These are phyloP conservation scores for Sphenostylis stenocarpa DNA, from an alignment of 306 rosid genomes.

Conservation along the genomic window DNA sequence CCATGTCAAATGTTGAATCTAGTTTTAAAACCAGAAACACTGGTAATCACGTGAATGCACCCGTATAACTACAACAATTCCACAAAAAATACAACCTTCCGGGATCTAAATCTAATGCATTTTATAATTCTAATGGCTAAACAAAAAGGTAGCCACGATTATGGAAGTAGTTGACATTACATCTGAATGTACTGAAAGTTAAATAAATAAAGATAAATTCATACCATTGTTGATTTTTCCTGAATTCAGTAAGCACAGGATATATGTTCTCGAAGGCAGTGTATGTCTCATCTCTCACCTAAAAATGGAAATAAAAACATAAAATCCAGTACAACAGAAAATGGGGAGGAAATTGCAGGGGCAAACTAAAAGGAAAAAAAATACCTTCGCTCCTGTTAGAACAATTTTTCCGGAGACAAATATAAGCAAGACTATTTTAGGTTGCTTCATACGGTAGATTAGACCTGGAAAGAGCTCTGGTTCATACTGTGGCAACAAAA, in stretches of 20 bases:
- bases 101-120: background rate
- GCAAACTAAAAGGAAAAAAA: background rate
- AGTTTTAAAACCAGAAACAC: too few species aligned
- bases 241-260: constrained; percentile 86
- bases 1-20: constrained; percentile 18
- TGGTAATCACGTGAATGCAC: too few species aligned
- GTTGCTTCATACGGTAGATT: constrained; percentile 94
- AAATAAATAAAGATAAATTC: background rate
- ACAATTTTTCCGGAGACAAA: constrained; percentile 95
- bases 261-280: constrained; percentile 93
- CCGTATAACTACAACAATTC: too few species aligned
- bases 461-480: constrained; percentile 96
- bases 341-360: too few species aligned
- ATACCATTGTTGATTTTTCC: constrained; percentile 90
- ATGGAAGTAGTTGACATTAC: background rate
- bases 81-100: background rate
- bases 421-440: constrained; percentile 91
- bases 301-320: background rate
- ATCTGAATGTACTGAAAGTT: background rate
- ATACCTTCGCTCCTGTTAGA: constrained; percentile 94
- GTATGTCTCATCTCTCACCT: constrained; percentile 94
- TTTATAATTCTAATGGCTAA: background rate
- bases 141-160: background rate
- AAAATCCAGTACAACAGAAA: background rate
- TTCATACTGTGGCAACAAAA: constrained; percentile 63